Conservation (phyloP, 23 red algal species). For the Gracilaria domingensis region DNA sequence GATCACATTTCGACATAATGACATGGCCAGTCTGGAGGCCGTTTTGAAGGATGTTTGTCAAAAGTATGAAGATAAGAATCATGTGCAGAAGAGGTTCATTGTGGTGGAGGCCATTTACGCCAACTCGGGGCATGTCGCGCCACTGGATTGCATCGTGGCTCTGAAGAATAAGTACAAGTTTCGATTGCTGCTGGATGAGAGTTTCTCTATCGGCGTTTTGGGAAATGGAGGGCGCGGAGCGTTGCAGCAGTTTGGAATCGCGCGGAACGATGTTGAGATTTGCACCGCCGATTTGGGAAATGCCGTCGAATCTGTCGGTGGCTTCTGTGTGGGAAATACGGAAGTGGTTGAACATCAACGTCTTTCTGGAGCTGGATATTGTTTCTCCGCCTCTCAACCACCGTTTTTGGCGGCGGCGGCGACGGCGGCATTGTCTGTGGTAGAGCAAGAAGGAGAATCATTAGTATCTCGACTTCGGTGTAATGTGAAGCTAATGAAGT, state of each 20-base stretch:
- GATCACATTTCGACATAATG: constrained; percentile 79
- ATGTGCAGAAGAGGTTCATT: constrained; percentile 84
- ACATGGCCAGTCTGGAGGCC: constrained; percentile 73
- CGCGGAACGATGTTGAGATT: constrained; percentile 77
- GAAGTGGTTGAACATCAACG: constrained; percentile 94
- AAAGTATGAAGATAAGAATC: constrained; percentile 26
- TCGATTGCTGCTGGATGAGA: constrained; percentile 94
- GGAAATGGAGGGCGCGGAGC: constrained; percentile 83
- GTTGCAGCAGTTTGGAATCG: constrained; percentile 74
- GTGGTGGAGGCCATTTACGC: constrained; percentile 89
- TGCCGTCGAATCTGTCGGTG: constrained; percentile 91
- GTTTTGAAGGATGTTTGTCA: constrained; percentile 51
- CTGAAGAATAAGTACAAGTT: constrained; percentile 80
- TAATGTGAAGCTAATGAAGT: constrained; percentile 60
- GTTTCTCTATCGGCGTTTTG: constrained; percentile 87
- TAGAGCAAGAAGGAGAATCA: constrained; percentile 64
- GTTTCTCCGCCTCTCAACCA: constrained; percentile 97
- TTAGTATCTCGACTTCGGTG: constrained; percentile 55
- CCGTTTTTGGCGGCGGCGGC: constrained; percentile 93
- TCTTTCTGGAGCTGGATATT: constrained; percentile 95
- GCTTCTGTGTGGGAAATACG: constrained; percentile 82
- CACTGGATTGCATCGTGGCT: constrained; percentile 74
- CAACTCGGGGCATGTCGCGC: constrained; percentile 77
- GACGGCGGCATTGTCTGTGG: constrained; percentile 57
- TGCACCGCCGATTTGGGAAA: constrained; percentile 80